A percentile compares a stretch with the other conserved stretches of the same genome.
These are phyloP conservation scores for Solanum habrochaites DNA, from an alignment of 257 asterid genomes.

Conservation along the genomic window DNA sequence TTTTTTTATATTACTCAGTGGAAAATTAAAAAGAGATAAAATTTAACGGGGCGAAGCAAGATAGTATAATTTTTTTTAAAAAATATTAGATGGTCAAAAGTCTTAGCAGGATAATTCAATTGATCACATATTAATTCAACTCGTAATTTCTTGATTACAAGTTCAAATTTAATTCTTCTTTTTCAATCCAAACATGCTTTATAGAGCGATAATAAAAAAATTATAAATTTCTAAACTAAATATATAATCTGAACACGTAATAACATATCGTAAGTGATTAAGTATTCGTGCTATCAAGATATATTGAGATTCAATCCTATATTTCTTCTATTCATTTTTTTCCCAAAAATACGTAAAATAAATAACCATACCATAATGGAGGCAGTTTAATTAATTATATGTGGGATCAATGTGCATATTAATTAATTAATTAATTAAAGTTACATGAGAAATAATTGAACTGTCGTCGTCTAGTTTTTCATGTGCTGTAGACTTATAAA, in stretches of 20 bases:
- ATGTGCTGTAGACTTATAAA: background rate
- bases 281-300: background rate
- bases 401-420: background rate
- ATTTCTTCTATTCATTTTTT: too few relatives aligned
- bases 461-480: background rate
- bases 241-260: background rate
- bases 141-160: background rate
- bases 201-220: background rate
- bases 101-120: background rate
- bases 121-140: background rate
- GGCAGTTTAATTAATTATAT: background rate
- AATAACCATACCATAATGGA: background rate
- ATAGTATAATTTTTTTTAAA: background rate
- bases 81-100: background rate
- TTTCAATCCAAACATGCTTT: background rate
- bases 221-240: background rate
- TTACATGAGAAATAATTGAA: background rate
- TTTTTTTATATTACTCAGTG: background rate
- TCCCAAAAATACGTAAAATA: background rate
- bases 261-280: background rate
- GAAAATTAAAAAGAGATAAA: background rate
- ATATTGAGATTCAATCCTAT: too few relatives aligned
- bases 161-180: background rate
- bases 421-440: background rate
- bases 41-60: fast-evolving